Evolutionary conservation across 2,329 filamentous ascomycete species (phyloP).

Genomic region (Alternaria tenuissima): DNA sequence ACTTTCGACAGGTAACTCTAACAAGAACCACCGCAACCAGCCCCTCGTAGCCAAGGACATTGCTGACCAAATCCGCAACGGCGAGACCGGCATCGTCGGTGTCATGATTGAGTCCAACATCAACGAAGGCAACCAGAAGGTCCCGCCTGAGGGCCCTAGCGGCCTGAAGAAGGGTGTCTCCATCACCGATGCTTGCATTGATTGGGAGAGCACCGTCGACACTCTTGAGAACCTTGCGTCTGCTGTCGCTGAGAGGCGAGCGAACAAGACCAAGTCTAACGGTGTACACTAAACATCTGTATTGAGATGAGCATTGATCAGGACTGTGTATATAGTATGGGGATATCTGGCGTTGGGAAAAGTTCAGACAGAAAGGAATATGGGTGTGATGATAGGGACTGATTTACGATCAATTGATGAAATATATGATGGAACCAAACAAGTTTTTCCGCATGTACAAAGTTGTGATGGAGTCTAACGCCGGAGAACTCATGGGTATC

Average conservation of each 20-base stretch:
- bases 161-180: constrained; percentile 87
- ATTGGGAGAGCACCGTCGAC: constrained; percentile 84
- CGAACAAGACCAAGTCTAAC: constrained; percentile 47
- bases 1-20: constrained; percentile 78
- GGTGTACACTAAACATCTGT: constrained; percentile 15
- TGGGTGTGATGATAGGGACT: constrained; percentile 1
- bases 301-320: not conserved
- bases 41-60: constrained; percentile 87
- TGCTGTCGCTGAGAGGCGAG: constrained; percentile 79
- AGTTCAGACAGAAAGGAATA: not conserved
- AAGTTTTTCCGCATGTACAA: not conserved
- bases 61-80: constrained; percentile 84
- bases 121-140: constrained; percentile 81
- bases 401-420: not conserved
- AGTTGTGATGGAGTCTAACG: not conserved
- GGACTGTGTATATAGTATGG: constrained; percentile 20
- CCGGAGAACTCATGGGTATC: constrained; percentile 7
- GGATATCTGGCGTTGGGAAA: constrained; percentile 3
- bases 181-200: constrained; percentile 95
- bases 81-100: constrained; percentile 88
- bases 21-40: constrained; percentile 97
- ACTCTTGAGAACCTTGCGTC: constrained; percentile 86
- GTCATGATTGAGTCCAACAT: constrained; percentile 99
- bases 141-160: constrained; percentile 79
- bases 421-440: not conserved